phyloP scores from a whole-genome alignment of 1,139 yeast species.

The Candida tetrigidarum region DNA sequence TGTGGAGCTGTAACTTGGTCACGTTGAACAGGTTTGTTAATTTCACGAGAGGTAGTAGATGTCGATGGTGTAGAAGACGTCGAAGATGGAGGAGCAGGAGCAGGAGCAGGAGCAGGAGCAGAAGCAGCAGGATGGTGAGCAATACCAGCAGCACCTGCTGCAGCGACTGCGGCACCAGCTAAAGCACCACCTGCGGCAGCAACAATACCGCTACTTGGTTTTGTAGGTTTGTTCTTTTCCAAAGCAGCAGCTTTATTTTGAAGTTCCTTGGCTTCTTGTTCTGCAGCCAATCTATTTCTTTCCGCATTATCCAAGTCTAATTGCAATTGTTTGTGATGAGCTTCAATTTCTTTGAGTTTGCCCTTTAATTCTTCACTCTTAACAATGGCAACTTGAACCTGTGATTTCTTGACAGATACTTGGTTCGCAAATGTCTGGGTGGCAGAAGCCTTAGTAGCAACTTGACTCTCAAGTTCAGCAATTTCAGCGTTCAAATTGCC shows the following conservation, averaged over 20 bases:
- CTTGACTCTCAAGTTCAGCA: conserved; percentile 57
- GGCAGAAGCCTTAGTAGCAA: conserved; percentile 55
- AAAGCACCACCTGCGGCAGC: conserved; percentile 23
- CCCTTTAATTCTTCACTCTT: conserved; percentile 53
- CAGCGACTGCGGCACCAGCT: conserved; percentile 18
- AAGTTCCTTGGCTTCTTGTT: conserved; percentile 33
- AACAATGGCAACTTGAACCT: conserved; percentile 62
- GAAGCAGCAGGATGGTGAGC: conserved; percentile 9
- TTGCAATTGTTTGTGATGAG: conserved; percentile 26
- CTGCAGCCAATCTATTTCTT: conserved; percentile 30
- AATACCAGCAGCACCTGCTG: conserved; percentile 9
- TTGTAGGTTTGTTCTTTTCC: conserved; percentile 24
- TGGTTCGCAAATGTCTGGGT: conserved; percentile 65
- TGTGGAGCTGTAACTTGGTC: conserved; percentile 2
- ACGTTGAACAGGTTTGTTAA: conserved; percentile 5
- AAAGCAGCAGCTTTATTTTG: conserved; percentile 16
- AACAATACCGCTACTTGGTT: conserved; percentile 19
- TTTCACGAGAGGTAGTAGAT: neutral
- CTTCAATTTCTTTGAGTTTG: conserved; percentile 32
- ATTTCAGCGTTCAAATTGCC: conserved; percentile 70
- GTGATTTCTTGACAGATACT: conserved; percentile 68
- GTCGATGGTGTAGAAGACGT: neutral
- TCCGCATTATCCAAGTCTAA: conserved; percentile 29
- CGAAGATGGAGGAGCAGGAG: conserved; percentile 4
- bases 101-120: conserved; percentile 6